These are phyloP conservation scores for Erythrobasidium yunnanense DNA, from an alignment of 768 basidiomycete species.

Conservation along the genomic window DNA sequence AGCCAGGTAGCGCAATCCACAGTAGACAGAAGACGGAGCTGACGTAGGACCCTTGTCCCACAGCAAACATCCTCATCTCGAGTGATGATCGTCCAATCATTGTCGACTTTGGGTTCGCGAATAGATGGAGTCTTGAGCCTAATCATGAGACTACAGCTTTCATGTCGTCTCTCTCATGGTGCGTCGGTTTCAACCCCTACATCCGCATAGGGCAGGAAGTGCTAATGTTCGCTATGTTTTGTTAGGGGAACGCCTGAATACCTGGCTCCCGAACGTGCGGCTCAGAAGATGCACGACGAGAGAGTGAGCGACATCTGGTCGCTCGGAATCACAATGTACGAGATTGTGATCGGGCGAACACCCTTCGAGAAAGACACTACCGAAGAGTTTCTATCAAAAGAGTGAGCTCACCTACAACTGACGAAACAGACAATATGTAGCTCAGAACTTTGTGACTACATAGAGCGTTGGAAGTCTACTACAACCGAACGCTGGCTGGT, in stretches of 20 bases:
- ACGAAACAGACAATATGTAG: too few relatives aligned
- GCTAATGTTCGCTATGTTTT: not conserved
- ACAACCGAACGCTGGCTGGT: constrained; percentile 44
- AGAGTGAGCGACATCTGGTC: constrained; percentile 61
- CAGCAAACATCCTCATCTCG: constrained; percentile 79
- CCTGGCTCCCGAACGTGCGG: constrained; percentile 80
- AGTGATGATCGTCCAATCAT: constrained; percentile 60
- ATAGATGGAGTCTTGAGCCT: constrained; percentile 51
- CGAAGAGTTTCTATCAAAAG: constrained; percentile 48
- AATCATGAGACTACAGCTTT: not conserved
- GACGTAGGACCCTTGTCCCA: too few relatives aligned
- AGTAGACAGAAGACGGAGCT: too few relatives aligned
- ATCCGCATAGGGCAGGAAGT: not conserved
- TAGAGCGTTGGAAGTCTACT: constrained; percentile 67
- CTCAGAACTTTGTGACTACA: constrained; percentile 2
- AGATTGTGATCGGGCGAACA: constrained; percentile 81
- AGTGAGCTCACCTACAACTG: constrained; percentile 56
- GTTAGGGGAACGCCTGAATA: constrained; percentile 51
- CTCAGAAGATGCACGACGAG: constrained; percentile 80
- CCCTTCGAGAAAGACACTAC: constrained; percentile 52
- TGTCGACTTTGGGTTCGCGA: constrained; percentile 93
- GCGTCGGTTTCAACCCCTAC: constrained; percentile 49
- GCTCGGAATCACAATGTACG: constrained; percentile 65
- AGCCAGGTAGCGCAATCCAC: constrained; percentile 54
- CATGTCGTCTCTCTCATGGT: constrained; percentile 51